phyloP scores from a whole-genome alignment of 176 grass and related monocot genomes.

The Carex cristatella region DNA sequence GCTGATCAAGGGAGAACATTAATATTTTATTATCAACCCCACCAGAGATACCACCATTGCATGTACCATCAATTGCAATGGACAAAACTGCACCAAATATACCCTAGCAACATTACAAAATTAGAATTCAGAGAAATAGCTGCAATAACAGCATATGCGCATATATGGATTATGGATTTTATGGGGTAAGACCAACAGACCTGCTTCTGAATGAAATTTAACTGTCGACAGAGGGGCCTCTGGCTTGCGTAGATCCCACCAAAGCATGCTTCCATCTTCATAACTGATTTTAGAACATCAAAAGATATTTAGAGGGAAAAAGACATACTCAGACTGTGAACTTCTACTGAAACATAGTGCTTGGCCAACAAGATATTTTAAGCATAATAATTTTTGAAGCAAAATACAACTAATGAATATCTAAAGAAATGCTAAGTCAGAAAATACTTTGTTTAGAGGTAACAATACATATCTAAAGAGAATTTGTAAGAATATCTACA shows the following conservation, averaged over 20 bases:
- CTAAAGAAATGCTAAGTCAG: background rate
- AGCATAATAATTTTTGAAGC: background rate
- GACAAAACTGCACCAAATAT: constrained; percentile 70
- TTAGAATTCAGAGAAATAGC: background rate
- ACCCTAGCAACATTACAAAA: constrained; percentile 12
- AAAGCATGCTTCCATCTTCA: constrained; percentile 96
- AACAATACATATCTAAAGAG: background rate
- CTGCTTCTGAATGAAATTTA: constrained; percentile 89
- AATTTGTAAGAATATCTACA: background rate
- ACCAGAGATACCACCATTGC: constrained; percentile 86
- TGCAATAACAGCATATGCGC: background rate
- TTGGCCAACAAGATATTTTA: background rate
- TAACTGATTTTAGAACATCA: constrained; percentile 48
- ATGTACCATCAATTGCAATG: constrained; percentile 68
- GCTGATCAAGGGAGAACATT: constrained; percentile 63
- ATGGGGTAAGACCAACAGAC: constrained; percentile 20
- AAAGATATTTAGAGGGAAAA: background rate
- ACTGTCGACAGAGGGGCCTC: constrained; percentile 48
- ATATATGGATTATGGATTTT: background rate
- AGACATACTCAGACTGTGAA: background rate
- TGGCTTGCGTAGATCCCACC: constrained; percentile 90
- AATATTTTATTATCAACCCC: constrained; percentile 81
- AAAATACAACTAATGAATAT: background rate
- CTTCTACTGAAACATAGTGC: background rate
- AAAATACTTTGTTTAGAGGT: background rate